phyloP scores from a whole-genome alignment of 2,329 filamentous ascomycete species.

The Macrophomina tecta region DNA sequence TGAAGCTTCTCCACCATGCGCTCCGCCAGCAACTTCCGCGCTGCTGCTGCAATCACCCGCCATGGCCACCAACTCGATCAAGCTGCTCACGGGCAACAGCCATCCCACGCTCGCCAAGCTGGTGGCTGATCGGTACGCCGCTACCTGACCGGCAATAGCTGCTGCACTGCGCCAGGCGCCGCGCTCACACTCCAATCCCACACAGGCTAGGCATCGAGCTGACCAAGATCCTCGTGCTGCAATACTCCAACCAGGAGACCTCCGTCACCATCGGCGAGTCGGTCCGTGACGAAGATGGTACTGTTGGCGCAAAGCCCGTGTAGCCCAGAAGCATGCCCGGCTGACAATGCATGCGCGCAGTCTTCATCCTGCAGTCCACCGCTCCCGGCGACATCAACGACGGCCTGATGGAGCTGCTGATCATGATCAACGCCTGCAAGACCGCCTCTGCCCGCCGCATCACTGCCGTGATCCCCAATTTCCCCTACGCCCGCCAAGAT shows the following conservation, averaged over 20 bases:
- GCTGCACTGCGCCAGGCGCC: slow-evolving; percentile 14
- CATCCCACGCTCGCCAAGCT: slow-evolving; percentile 74
- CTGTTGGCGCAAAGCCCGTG: slow-evolving; percentile 31
- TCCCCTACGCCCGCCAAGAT: slow-evolving; percentile 94
- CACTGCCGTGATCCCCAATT: slow-evolving; percentile 94
- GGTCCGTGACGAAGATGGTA: slow-evolving; percentile 93
- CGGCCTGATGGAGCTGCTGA: slow-evolving; percentile 95
- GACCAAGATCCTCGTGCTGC: slow-evolving; percentile 78
- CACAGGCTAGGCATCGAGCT: slow-evolving; percentile 75
- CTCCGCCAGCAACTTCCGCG: slow-evolving; percentile 20
- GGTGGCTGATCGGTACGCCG: slow-evolving; percentile 67
- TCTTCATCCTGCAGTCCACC: slow-evolving; percentile 96
- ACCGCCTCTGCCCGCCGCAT: slow-evolving; percentile 86
- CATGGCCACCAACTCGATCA: slow-evolving; percentile 77
- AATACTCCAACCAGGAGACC: slow-evolving; percentile 87
- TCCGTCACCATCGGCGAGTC: slow-evolving; percentile 95
- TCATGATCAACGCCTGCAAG: slow-evolving; percentile 97
- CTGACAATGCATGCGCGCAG: slow-evolving; percentile 50
- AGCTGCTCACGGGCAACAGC: slow-evolving; percentile 76
- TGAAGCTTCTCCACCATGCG: slow-evolving; percentile 24
- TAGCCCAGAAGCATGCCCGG: slow-evolving; percentile 4
- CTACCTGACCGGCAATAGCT: slow-evolving; percentile 21
- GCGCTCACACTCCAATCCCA: slow-evolving; percentile 33
- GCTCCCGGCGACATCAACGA: slow-evolving; percentile 97
- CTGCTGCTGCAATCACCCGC: slow-evolving; percentile 15